Evolutionary conservation across 148 eudicot species (phyloP).

Genomic region (Cornus controversa): DNA sequence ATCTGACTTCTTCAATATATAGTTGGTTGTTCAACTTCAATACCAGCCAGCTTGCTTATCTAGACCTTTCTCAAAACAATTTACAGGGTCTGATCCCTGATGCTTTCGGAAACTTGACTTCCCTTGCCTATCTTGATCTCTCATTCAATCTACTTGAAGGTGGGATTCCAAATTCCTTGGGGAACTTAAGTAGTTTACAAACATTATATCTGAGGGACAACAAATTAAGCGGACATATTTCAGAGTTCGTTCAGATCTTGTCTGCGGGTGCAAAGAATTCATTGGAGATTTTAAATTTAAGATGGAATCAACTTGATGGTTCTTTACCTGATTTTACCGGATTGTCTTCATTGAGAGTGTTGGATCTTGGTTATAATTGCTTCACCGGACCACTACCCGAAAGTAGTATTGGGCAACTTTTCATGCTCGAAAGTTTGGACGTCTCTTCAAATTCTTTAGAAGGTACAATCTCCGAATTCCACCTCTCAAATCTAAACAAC

Average conservation of each 20-base stretch:
- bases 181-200: conserved; percentile 1
- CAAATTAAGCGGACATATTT: background rate
- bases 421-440: conserved; percentile 20
- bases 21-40: conserved; percentile 30
- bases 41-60: conserved; percentile 10
- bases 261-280: background rate
- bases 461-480: conserved; percentile 13
- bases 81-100: too few relatives aligned
- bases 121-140: too few relatives aligned
- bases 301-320: conserved; percentile 7
- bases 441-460: conserved; percentile 20
- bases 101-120: too few relatives aligned
- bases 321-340: too few relatives aligned
- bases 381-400: conserved; percentile 17
- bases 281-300: background rate
- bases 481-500: conserved; percentile 13
- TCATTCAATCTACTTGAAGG: conserved; percentile 18
- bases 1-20: conserved; percentile 9
- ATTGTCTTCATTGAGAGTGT: conserved; percentile 13
- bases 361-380: conserved; percentile 11
- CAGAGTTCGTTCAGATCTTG: too few relatives aligned
- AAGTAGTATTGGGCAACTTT: conserved; percentile 25
- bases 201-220: conserved; percentile 6
- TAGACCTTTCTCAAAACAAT: too few relatives aligned
- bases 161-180: background rate